Base-by-base conservation (phyloP, 2,329 filamentous ascomycete species). In the Cladosporium austrohemisphaericum region DNA sequence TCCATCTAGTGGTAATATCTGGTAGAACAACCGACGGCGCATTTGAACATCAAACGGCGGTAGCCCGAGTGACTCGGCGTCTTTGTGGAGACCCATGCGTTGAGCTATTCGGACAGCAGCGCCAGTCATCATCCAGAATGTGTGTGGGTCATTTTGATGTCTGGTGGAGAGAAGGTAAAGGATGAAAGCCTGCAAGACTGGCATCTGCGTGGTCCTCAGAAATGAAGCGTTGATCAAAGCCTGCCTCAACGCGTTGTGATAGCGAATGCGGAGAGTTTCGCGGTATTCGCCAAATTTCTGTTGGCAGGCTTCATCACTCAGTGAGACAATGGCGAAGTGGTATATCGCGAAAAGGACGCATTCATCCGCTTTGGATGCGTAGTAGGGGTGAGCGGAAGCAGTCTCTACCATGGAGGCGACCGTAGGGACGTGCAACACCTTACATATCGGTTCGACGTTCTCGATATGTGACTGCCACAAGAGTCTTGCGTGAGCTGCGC, bases 401-500 rank as follows among this genome's bases (percentile, higher is more conserved):
- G 54, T 54, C 47, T 79, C 78, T 63, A 83, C 77, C 5, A 82
- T 80, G 7, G 76, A 28, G 64, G 65, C 13, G 78, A 62, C 20
- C 1, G 62, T 61, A 0, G 84, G 85, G 0, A 83, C 70, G 63
- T 90, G 86, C 8, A 88, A 60, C n/a, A 88, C 71, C 63, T 86
- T 88, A 55, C 84, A 71, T 9, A 88, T 67, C 0, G 85, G 83
- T 55, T 89, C 84, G 4, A 89, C 83, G 50, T 86, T 88, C 54
- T 85, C 79, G 49, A 81, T 75, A 61, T 81, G 89, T 5, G 81
- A 73, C 49, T 81, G 85, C 67, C 19, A 74, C 63, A 13, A 68
- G 56, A 62, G 78, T 75, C 79, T 68, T 82, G 63, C 63, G 13
- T 55, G 77, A 1, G 71, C 69, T 5, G 84, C 78, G 19, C 71